These are phyloP conservation scores for Solanum tarijense DNA, from an alignment of 257 asterid genomes.

Conservation along the genomic window DNA sequence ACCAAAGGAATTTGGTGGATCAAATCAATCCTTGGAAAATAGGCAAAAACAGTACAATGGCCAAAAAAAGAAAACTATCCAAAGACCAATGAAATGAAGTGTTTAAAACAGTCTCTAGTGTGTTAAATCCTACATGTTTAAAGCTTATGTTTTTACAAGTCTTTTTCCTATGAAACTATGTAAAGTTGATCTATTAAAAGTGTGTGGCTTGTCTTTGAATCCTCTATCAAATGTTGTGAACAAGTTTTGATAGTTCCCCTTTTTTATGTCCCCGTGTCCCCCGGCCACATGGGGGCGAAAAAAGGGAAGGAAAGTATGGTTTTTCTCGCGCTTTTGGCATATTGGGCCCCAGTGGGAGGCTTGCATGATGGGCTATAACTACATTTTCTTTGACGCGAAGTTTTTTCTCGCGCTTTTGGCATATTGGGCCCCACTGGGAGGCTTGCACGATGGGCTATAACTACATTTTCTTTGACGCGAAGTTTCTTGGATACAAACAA, in stretches of 20 bases:
- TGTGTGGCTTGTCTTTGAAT: neutral
- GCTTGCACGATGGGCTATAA: neutral
- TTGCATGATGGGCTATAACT: neutral
- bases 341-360: neutral
- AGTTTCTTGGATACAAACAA: neutral
- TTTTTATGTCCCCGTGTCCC: neutral
- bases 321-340: neutral
- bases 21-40: conserved; percentile 68
- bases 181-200: neutral
- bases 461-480: neutral
- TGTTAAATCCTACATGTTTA: neutral
- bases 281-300: neutral
- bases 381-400: neutral
- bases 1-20: conserved; percentile 79
- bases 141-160: neutral
- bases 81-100: neutral
- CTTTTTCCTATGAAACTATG: neutral
- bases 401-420: neutral
- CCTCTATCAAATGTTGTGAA: neutral
- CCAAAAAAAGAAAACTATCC: neutral
- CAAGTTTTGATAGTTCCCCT: neutral
- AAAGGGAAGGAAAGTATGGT: neutral
- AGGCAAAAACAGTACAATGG: neutral
- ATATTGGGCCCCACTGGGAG: neutral
- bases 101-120: neutral